Base-by-base conservation (phyloP, 1,284 basidiomycete species). In the Cutaneotrichosporon sp. region DNA sequence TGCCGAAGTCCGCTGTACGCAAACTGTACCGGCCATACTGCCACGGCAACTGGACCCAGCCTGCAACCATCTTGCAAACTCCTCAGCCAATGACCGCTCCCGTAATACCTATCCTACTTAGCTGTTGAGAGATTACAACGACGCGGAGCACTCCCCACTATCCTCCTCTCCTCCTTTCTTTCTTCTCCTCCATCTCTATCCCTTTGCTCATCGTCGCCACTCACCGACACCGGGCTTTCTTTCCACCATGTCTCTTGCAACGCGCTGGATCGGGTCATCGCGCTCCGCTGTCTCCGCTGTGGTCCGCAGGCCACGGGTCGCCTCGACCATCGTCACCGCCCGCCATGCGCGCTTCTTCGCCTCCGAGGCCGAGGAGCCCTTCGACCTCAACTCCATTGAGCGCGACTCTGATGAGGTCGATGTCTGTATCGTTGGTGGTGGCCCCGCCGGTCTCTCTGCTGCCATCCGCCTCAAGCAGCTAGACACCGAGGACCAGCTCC, bases 391-490 rank as follows among this genome's bases (percentile, higher is more conserved):
- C 22, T 57, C 52, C 24, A 79, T 90, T 25, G 87, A 93, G 61
- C 82, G 91, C 11, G 82, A 83, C 22, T 81, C 84, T 51, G 91
- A 94, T 66, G 85, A 93, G 59, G 91, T 91, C 45, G 94, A 98
- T 65, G 92, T 97, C 31, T 92, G 92, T 72, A 97, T 98, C 65
- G 92, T 97, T 59, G 94, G 94, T 22, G 93, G 83, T 14, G 96
- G 94, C 1, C 94, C 94, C 3, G 92, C 94, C 0, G 94, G 96
- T 29, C 81, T 98, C 54, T 87, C 86, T 64, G 93, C 94, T n/a
- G 96, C 94, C 4, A 98, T 98, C 65, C 82, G 89, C 29, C 79
- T 98, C 53, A 97, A 96, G 78, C 93, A 98, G 76, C 83, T 97
- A 38, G 90, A 93, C 66, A 78, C 82, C 60, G 85, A 84, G 1